Evolutionary conservation across 2,329 filamentous ascomycete species (phyloP).

Genomic region (Colletotrichum sp.): DNA sequence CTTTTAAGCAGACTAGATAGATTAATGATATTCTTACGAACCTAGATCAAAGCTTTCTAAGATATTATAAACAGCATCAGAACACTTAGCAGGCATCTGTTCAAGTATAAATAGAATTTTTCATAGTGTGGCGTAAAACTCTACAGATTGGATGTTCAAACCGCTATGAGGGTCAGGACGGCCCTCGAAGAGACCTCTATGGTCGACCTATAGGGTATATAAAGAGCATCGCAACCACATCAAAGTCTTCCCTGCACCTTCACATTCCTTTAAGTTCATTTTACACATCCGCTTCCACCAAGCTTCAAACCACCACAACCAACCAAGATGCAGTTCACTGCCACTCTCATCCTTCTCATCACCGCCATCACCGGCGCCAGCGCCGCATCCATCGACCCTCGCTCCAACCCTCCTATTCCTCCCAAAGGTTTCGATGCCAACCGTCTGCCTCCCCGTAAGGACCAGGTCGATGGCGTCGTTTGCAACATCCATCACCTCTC

Average conservation of each 20-base stretch:
- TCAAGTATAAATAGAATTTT: too few relatives aligned
- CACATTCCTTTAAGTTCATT: not conserved
- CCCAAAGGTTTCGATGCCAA: too few relatives aligned
- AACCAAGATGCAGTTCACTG: not conserved
- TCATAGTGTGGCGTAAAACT: too few relatives aligned
- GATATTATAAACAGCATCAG: too few relatives aligned
- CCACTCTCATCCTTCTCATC: not conserved
- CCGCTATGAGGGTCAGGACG: too few relatives aligned
- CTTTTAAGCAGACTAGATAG: not conserved
- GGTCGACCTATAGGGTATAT: too few relatives aligned
- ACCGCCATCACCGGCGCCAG: not conserved
- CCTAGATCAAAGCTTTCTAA: not conserved
- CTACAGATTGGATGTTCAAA: too few relatives aligned
- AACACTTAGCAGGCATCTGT: too few relatives aligned
- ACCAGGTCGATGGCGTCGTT: not conserved
- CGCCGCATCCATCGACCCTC: too few relatives aligned
- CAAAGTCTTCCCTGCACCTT: not conserved
- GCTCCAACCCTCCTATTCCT: too few relatives aligned
- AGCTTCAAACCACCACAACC: not conserved
- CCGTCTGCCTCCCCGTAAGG: too few relatives aligned
- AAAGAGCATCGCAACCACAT: not conserved
- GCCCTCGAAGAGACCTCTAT: too few relatives aligned
- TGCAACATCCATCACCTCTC: not conserved
- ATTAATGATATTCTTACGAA: not conserved
- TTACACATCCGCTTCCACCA: not conserved